phyloP scores from a whole-genome alignment of 805 yeast genomes.

The Saccharomycopsis sp. region DNA sequence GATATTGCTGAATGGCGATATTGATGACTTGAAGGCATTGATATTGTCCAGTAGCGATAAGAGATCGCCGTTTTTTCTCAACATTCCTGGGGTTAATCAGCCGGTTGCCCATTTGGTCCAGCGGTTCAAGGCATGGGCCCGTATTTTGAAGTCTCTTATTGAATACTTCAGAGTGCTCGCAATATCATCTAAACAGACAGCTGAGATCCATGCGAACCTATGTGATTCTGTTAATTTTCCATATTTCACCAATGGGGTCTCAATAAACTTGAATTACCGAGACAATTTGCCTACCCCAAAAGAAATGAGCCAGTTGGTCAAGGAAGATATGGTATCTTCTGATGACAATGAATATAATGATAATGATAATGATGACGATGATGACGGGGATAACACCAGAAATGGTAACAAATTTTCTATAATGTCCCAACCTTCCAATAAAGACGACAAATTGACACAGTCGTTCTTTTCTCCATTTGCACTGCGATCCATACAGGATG shows the following conservation, averaged over 20 bases:
- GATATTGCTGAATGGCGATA: not conserved
- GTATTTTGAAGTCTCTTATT: slow-evolving; percentile 13
- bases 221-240: slow-evolving; percentile 30
- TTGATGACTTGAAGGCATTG: slow-evolving; percentile 5
- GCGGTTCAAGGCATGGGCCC: slow-evolving; percentile 18
- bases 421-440: slow-evolving; percentile 13
- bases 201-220: slow-evolving; percentile 17
- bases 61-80: slow-evolving; percentile 14
- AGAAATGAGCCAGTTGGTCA: slow-evolving; percentile 11
- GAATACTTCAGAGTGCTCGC: slow-evolving; percentile 13
- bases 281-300: slow-evolving; percentile 10
- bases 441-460: slow-evolving; percentile 29
- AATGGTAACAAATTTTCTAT: not conserved
- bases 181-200: slow-evolving; percentile 8
- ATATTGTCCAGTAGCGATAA: slow-evolving; percentile 12
- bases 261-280: slow-evolving; percentile 18
- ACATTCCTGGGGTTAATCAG: slow-evolving; percentile 10
- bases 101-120: slow-evolving; percentile 12
- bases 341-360: not conserved
- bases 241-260: slow-evolving; percentile 23
- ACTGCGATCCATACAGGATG: slow-evolving; percentile 72
- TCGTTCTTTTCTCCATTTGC: slow-evolving; percentile 71
- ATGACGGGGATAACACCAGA: not conserved
- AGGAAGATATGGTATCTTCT: not conserved
- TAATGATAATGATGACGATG: not conserved